A percentile compares a stretch with the other conserved stretches of the same genome.
phyloP scores from a whole-genome alignment of 345 rosid genomes.

The Aquilaria malaccensis region DNA sequence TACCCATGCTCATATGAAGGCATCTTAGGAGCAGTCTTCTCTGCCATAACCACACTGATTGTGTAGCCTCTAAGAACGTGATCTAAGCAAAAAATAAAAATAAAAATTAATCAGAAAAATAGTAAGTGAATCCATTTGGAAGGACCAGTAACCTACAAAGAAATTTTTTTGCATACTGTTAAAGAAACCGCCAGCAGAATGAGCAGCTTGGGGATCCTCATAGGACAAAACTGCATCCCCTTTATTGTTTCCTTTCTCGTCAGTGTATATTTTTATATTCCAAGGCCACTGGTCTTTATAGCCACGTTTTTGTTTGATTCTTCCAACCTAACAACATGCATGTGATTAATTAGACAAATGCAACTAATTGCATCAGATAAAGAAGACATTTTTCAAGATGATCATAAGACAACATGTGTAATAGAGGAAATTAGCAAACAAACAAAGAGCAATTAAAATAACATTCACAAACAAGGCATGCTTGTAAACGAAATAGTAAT shows the following conservation, averaged over 20 bases:
- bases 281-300: slow-evolving; percentile 98
- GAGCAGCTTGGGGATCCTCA: slow-evolving; percentile 97
- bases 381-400: background rate
- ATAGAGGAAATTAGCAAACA: background rate
- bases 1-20: slow-evolving; percentile 66
- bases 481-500: background rate
- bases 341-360: background rate
- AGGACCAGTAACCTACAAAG: background rate
- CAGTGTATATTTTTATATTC: slow-evolving; percentile 90
- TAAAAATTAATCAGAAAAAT: no score
- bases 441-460: background rate
- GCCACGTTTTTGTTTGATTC: slow-evolving; percentile 97
- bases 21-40: slow-evolving; percentile 70
- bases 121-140: background rate
- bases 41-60: slow-evolving; percentile 90
- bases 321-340: slow-evolving; percentile 54
- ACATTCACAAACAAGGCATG: background rate
- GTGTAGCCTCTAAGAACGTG: slow-evolving; percentile 75
- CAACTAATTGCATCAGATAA: no score
- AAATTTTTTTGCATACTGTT: slow-evolving; percentile 37
- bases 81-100: slow-evolving; percentile 36
- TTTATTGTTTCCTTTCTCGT: slow-evolving; percentile 84
- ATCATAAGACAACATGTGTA: background rate
- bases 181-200: slow-evolving; percentile 88
- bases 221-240: slow-evolving; percentile 89